A percentile compares a stretch with the other conserved stretches of the same genome.
Evolutionary conservation across 2,329 filamentous ascomycete genomes (phyloP).

Genomic region (Monilinia vaccinii-corymbosi): DNA sequence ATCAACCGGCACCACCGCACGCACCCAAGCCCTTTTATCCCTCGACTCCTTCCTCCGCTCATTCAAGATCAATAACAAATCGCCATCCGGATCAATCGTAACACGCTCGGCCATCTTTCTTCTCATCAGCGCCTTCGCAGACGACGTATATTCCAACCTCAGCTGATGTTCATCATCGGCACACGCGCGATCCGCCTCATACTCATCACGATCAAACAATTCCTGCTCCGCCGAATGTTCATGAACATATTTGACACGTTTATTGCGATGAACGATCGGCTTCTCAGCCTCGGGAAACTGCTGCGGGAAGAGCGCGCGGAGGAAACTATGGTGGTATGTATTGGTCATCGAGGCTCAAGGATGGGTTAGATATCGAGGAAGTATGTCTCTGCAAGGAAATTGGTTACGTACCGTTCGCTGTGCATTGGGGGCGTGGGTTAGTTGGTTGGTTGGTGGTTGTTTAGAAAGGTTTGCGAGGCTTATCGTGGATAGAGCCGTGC

Average conservation of each 20-base stretch:
- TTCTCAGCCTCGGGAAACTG: background rate
- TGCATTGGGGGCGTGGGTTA: background rate
- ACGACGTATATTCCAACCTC: background rate
- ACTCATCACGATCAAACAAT: background rate
- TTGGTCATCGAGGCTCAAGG: conserved; percentile 2
- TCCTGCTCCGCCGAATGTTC: background rate
- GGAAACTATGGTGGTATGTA: background rate
- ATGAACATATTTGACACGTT: background rate
- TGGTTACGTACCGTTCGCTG: background rate
- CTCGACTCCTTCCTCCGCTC: background rate
- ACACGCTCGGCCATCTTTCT: background rate
- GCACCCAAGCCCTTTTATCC: background rate
- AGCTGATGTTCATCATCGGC: conserved; percentile 5
- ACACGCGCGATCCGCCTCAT: no score
- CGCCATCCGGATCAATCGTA: conserved; percentile 2
- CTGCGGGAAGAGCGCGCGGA: conserved; percentile 6
- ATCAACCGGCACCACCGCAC: background rate
- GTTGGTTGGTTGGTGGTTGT: background rate
- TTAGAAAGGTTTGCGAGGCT: background rate
- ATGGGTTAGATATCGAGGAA: background rate
- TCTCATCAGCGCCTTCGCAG: background rate
- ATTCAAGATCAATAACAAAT: background rate
- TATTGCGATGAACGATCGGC: background rate
- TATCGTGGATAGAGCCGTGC: background rate
- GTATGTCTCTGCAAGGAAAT: background rate